A percentile compares a stretch with the other conserved stretches of the same genome.
phyloP scores from a whole-genome alignment of 1,284 basidiomycete genomes.

The Cryptococcus wingfieldii region DNA sequence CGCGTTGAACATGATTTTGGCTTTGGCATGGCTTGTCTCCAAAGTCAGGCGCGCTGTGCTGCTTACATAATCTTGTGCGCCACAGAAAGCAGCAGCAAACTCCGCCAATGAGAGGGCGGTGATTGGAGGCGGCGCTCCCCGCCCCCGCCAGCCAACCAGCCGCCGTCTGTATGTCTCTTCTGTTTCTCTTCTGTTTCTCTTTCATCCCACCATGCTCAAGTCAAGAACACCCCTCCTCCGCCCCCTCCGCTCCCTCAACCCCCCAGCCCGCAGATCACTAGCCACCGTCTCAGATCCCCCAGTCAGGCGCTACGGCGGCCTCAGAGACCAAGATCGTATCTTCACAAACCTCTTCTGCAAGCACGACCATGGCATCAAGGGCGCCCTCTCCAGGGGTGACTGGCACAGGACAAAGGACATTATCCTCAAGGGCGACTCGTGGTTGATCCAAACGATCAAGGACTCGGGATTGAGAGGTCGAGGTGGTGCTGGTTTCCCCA shows the following conservation, averaged over 20 bases:
- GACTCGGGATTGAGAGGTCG: constrained; percentile 93
- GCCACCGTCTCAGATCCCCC: constrained; percentile 74
- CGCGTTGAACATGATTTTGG: too few relatives aligned
- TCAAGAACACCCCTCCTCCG: neutral
- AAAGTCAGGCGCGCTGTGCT: too few relatives aligned
- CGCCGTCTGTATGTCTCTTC: too few relatives aligned
- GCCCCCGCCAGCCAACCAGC: too few relatives aligned
- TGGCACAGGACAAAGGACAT: constrained; percentile 99
- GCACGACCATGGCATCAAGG: constrained; percentile 85
- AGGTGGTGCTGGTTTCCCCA: constrained; percentile 96
- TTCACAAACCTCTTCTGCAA: constrained; percentile 81
- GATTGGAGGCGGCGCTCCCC: too few relatives aligned
- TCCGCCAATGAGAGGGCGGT: too few relatives aligned
- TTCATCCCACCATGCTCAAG: neutral
- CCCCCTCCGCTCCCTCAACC: too few relatives aligned
- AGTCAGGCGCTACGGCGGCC: constrained; percentile 77
- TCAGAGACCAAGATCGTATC: constrained; percentile 90
- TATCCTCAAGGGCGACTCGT: constrained; percentile 88
- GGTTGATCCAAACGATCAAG: constrained; percentile 95
- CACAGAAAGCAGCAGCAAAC: too few relatives aligned
- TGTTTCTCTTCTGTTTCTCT: too few relatives aligned
- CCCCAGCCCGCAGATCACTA: constrained; percentile 43
- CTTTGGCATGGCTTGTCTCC: too few relatives aligned
- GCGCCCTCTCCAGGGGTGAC: constrained; percentile 84
- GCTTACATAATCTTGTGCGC: too few relatives aligned